phyloP scores from a whole-genome alignment of 768 basidiomycete species.

The Solioccasus polychromus region DNA sequence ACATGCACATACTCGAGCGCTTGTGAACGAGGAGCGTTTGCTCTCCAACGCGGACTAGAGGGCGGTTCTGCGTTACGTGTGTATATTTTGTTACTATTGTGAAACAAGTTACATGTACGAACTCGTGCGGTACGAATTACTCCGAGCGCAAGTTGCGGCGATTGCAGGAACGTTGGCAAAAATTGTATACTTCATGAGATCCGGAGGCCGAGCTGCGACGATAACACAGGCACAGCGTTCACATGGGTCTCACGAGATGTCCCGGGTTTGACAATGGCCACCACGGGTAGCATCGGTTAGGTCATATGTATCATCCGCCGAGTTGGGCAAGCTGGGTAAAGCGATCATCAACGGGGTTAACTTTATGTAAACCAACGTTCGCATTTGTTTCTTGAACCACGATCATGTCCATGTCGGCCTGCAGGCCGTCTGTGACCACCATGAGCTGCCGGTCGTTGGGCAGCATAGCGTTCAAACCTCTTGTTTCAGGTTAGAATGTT shows the following conservation, averaged over 20 bases:
- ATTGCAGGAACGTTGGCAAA: not conserved
- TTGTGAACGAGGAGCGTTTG: conserved; percentile 62
- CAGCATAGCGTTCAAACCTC: conserved; percentile 16
- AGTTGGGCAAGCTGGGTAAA: too few relatives aligned
- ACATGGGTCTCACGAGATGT: conserved; percentile 5
- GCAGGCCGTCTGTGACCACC: conserved; percentile 25
- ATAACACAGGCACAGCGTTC: too few relatives aligned
- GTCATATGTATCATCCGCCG: too few relatives aligned
- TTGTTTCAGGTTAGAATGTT: conserved; percentile 22
- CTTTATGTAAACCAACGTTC: too few relatives aligned
- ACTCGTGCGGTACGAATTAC: conserved; percentile 1
- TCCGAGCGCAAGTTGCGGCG: too few relatives aligned
- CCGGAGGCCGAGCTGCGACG: conserved; percentile 10
- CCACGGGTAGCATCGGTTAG: too few relatives aligned
- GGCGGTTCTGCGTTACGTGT: too few relatives aligned
- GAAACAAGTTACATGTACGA: not conserved
- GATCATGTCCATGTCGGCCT: conserved; percentile 32
- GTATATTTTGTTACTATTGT: too few relatives aligned
- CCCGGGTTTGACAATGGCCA: too few relatives aligned
- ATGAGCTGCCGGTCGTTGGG: conserved; percentile 22
- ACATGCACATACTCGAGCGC: conserved; percentile 67
- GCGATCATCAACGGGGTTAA: too few relatives aligned
- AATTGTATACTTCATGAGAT: conserved; percentile 10
- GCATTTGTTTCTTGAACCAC: conserved; percentile 22
- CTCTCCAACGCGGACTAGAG: conserved; percentile 40